Conservation (phyloP, 2,329 filamentous ascomycete genomes). For the Cladosporium sp. region DNA sequence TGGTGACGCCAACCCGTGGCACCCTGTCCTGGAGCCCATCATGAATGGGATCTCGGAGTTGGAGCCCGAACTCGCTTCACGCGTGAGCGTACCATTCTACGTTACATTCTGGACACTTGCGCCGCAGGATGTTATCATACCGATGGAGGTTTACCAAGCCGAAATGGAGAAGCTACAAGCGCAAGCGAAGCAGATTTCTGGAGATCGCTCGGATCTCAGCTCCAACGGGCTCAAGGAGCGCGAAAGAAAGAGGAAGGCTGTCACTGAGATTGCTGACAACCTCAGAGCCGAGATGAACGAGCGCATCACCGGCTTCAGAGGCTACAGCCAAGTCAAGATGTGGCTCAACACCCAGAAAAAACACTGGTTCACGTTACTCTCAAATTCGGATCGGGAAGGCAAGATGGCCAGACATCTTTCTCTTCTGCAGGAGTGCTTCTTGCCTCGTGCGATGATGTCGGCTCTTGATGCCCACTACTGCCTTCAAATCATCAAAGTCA, state of each 20-base stretch:
- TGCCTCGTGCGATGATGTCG: conserved; percentile 81
- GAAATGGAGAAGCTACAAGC: conserved; percentile 65
- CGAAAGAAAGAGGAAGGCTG: conserved; percentile 62
- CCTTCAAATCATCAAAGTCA: conserved; percentile 76
- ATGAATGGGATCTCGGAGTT: conserved; percentile 60
- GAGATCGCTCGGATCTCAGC: conserved; percentile 67
- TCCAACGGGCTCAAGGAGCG: conserved; percentile 59
- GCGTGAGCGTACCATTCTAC: conserved; percentile 74
- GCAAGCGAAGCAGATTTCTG: conserved; percentile 60
- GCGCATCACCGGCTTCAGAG: conserved; percentile 49
- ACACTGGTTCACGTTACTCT: conserved; percentile 65
- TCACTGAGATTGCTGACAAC: conserved; percentile 62
- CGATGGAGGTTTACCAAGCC: conserved; percentile 68
- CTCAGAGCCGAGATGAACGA: conserved; percentile 67
- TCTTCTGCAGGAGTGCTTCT: conserved; percentile 81
- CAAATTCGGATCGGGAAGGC: conserved; percentile 24
- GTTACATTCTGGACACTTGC: conserved; percentile 89
- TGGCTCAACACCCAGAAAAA: conserved; percentile 70
- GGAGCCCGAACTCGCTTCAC: conserved; percentile 58
- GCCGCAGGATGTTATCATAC: conserved; percentile 72
- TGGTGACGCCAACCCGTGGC: conserved; percentile 40
- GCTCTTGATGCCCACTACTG: conserved; percentile 83
- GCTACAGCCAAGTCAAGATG: conserved; percentile 60
- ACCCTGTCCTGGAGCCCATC: conserved; percentile 67
- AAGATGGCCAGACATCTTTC: conserved; percentile 63